Percentiles rank a stretch among this genome's conserved stretches.
phyloP scores from a whole-genome alignment of 2,329 filamentous ascomycete species.

The Colletotrichum sp. region DNA sequence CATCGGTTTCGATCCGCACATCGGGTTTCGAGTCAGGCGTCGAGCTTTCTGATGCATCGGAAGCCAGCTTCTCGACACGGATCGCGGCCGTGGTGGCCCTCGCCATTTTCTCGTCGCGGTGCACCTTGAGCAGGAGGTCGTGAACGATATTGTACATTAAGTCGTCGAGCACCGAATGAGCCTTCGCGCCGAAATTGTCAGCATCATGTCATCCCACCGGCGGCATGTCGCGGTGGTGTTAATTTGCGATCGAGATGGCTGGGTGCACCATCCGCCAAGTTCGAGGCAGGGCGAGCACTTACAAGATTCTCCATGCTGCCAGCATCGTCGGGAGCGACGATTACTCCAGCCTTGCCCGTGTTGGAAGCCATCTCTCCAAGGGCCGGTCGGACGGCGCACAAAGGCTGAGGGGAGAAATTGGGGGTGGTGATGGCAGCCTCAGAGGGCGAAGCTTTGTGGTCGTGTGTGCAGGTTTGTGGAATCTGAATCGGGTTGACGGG shows the following conservation, averaged over 20 bases:
- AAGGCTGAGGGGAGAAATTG: neutral
- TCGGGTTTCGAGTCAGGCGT: conserved; percentile 59
- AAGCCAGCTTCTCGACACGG: conserved; percentile 65
- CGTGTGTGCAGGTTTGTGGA: conserved; percentile 20
- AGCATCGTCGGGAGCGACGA: conserved; percentile 58
- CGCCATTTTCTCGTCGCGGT: conserved; percentile 80
- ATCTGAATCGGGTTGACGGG: conserved; percentile 18
- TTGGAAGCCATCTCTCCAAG: conserved; percentile 40
- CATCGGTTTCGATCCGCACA: conserved; percentile 68
- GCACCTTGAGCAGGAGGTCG: conserved; percentile 75
- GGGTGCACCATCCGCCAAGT: neutral
- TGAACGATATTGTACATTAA: conserved; percentile 78
- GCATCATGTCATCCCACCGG: neutral
- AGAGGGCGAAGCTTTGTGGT: conserved; percentile 14
- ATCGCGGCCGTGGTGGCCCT: conserved; percentile 71
- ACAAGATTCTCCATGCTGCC: conserved; percentile 65
- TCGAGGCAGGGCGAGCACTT: conserved; percentile 36
- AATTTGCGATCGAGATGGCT: neutral
- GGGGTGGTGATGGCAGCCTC: conserved; percentile 15
- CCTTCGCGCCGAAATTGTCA: conserved; percentile 40
- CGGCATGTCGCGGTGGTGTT: neutral
- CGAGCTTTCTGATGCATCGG: conserved; percentile 59
- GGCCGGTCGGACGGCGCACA: conserved; percentile 3
- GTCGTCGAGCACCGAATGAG: conserved; percentile 74
- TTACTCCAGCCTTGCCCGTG: conserved; percentile 62